Percentiles rank a stretch among this genome's conserved stretches.
Evolutionary conservation across 805 yeast species (phyloP).

Genomic region (Helenozyma baotianmanensis): DNA sequence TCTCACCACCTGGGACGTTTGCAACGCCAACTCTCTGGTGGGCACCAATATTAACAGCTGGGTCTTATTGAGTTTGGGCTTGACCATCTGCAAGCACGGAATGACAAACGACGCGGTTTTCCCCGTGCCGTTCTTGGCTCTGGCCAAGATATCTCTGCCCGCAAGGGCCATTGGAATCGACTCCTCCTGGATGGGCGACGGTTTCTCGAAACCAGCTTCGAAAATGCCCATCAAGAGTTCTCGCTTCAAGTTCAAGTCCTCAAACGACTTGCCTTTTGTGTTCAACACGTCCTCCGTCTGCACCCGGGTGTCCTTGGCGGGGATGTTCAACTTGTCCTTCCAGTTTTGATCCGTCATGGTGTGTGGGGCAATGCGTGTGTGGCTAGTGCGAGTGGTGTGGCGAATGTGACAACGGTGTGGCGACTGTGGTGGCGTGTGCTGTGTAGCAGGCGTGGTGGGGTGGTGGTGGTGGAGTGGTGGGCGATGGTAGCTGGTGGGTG

Average conservation of each 20-base stretch:
- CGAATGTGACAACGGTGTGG: too few species aligned
- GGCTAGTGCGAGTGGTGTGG: not conserved
- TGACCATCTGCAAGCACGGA: slow-evolving; percentile 84
- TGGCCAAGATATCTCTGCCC: slow-evolving; percentile 92
- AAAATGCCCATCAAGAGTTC: slow-evolving; percentile 96
- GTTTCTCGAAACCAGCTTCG: slow-evolving; percentile 98
- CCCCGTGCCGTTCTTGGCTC: slow-evolving; percentile 99
- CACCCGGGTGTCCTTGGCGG: slow-evolving; percentile 85
- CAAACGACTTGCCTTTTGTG: slow-evolving; percentile 87
- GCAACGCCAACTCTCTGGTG: slow-evolving; percentile 96
- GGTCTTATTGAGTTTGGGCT: slow-evolving; percentile 77
- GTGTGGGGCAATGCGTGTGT: not conserved
- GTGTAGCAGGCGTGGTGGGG: too few species aligned
- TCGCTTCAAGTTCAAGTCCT: slow-evolving; percentile 86
- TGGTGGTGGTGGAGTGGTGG: too few species aligned
- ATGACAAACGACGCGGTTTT: slow-evolving; percentile 97
- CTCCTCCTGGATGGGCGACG: slow-evolving; percentile 97
- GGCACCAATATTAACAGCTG: slow-evolving; percentile 94
- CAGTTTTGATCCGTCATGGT: slow-evolving; percentile 37
- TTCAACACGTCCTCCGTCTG: slow-evolving; percentile 94
- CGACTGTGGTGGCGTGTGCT: too few species aligned
- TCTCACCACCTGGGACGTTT: slow-evolving; percentile 95
- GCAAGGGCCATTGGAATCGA: slow-evolving; percentile 92
- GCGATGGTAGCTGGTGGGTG: too few species aligned
- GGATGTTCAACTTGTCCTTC: slow-evolving; percentile 72